phyloP scores from a whole-genome alignment of 2,329 filamentous ascomycete species.

The Diplodia corticola region DNA sequence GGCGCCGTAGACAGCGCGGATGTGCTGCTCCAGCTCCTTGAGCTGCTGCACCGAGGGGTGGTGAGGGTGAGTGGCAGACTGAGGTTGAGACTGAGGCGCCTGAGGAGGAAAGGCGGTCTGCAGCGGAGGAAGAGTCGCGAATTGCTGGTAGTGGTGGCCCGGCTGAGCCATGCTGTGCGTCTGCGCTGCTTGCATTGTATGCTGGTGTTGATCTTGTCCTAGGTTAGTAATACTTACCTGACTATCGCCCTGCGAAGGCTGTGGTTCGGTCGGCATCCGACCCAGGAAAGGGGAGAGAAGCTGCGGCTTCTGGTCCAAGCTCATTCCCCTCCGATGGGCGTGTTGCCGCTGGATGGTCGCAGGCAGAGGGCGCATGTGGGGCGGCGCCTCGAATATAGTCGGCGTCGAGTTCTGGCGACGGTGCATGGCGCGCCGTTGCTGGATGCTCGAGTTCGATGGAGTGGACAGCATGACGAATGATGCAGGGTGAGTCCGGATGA shows the following conservation, averaged over 20 bases:
- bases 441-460: slow-evolving; percentile 68
- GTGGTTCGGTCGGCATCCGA: slow-evolving; percentile 31
- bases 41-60: slow-evolving; percentile 43
- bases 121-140: slow-evolving; percentile 25
- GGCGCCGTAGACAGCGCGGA: slow-evolving; percentile 46
- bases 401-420: slow-evolving; percentile 87
- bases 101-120: slow-evolving; percentile 11
- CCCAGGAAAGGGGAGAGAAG: slow-evolving; percentile 46
- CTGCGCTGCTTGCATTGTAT: slow-evolving; percentile 87
- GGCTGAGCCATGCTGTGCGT: slow-evolving; percentile 81
- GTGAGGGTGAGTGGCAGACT: slow-evolving; percentile 36
- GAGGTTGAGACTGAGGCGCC: slow-evolving; percentile 34
- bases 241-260: slow-evolving; percentile 51
- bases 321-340: slow-evolving; percentile 77
- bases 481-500: slow-evolving; percentile 70
- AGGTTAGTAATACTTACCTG: slow-evolving; percentile 60
- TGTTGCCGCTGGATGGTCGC: slow-evolving; percentile 54
- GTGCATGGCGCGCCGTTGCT: slow-evolving; percentile 73
- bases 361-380: slow-evolving; percentile 68
- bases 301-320: slow-evolving; percentile 69
- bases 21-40: slow-evolving; percentile 46
- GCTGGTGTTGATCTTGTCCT: slow-evolving; percentile 64
- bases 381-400: slow-evolving; percentile 70
- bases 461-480: slow-evolving; percentile 72
- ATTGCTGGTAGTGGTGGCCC: slow-evolving; percentile 55